Evolutionary conservation across 176 grass and related monocot species (phyloP), one percentile per base, ranked within the genome.

Genomic region (Oryza officinalis): DNA sequence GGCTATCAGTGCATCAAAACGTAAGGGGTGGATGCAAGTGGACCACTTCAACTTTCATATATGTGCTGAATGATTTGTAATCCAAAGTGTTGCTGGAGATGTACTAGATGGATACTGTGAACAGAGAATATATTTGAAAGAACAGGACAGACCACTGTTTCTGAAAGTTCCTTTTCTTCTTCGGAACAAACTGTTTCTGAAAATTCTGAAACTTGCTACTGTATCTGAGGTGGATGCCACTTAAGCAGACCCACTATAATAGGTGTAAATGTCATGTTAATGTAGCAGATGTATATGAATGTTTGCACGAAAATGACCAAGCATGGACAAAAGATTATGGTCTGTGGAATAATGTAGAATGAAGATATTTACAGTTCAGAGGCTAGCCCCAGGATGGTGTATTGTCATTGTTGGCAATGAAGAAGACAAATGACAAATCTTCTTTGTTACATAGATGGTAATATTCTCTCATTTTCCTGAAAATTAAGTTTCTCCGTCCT

Each of bases 141-240:
- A 54, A 27, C 22, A 26, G 40, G 9, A 30, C 25, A 30, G 25
- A 37, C 6, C 35, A 74, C 75, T 69, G 37, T 80, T 80, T 38
- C 67, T 74, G 80, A 72, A 88, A 59, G 40, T 72, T 68, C 44
- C n/a, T 25, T 61, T 25, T 61, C 57, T 61, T n/a, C 0, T 25
- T 61, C 1, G 54, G 9, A 61, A 61, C n/a, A 61, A 61, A 25
- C 57, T 61, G 20, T 61, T 61, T 61, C 77, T 80, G 43, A 79
- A 79, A 38, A 27, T 79, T 26, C 23, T 49, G 71, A 46, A 69
- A 59, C 22, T 61, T 61, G 57, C 20, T 11, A 61, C 57, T 61
- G 57, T 61, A 61, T 27, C 33, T 77, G 84, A 76, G 37, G 81
- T 84, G 75, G 75, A 46, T 37, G 69, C 23, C 69, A 74, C 59